Evolutionary conservation across 345 rosid species (phyloP), one percentile per base, ranked within the genome.

Genomic region (Turritis glabra): DNA sequence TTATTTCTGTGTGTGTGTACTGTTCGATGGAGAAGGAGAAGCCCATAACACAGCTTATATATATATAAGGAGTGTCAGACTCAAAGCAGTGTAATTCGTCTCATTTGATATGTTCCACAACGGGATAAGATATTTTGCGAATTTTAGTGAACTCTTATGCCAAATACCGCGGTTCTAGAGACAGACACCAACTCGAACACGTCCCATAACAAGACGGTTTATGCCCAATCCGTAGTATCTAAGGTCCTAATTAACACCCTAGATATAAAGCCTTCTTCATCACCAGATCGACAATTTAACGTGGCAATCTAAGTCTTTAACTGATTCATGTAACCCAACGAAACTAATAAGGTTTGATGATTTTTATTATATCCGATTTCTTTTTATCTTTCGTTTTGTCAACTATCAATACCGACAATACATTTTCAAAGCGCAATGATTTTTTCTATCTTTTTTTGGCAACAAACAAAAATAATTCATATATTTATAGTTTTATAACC

Each of bases 241-340:
- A 14, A 14, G 2, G 46, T 40, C 46, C 46, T n/a, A 41, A 41
- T 41, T 5, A 41, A 41, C 3, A 41, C 7, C 3, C 1, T 4
- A 41, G 5, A 54, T 50, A 21, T 55, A 69, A 55, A 51, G 53
- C 18, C 4, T 10, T 35, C 1, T 25, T 27, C 15, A 11, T 52
- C 7, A 37, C 48, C 48, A 35, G 10, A 67, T 33, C 33, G 66
- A 46, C 66, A 58, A 58, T 15, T 21, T 5, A 71, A 58, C 48
- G 57, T 71, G 67, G 8, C 47, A 14, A 32, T 19, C 30, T 5
- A 38, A 18, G 7, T 43, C 46, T 44, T 3, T 7, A 41, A 12
- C 73, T 14, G 43, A 55, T 69, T 54, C 19, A 2, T 37, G 21
- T 10, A 14, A n/a, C 27, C 30, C 40, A 37, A 15, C 61, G n/a